phyloP scores from a whole-genome alignment of 768 basidiomycete genomes.

The Dioszegia aurantiaca region DNA sequence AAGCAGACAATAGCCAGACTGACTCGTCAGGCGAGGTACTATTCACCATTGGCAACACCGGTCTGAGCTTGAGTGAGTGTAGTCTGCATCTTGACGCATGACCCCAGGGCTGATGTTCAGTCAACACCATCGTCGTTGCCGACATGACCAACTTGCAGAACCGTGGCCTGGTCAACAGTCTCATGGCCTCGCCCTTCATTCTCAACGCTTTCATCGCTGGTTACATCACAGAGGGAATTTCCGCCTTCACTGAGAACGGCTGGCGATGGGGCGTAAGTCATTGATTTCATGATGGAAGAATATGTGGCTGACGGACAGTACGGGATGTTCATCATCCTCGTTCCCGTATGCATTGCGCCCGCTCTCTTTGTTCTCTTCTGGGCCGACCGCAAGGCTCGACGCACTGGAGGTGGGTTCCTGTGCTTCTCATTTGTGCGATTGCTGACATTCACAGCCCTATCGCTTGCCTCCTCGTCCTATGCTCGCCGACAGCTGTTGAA shows the following conservation, averaged over 20 bases:
- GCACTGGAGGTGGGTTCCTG: constrained; percentile 27
- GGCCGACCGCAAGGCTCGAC: constrained; percentile 39
- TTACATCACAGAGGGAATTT: constrained; percentile 35
- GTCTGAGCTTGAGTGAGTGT: constrained; percentile 39
- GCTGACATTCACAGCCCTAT: constrained; percentile 25
- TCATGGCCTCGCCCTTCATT: constrained; percentile 44
- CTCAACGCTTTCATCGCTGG: constrained; percentile 44
- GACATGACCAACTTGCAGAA: constrained; percentile 51
- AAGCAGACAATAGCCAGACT: not conserved
- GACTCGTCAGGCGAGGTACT: constrained; percentile 26
- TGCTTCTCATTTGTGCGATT: not conserved
- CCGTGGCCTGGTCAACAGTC: constrained; percentile 44
- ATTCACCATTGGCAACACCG: constrained; percentile 44
- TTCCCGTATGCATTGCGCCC: constrained; percentile 42
- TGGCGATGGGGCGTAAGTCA: constrained; percentile 52
- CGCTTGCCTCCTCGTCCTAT: constrained; percentile 37
- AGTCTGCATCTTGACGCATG: not conserved
- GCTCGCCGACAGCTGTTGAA: constrained; percentile 22
- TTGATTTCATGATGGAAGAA: constrained; percentile 16
- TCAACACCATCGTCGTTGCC: constrained; percentile 44
- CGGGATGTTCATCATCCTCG: constrained; percentile 49
- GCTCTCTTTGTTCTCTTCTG: constrained; percentile 44
- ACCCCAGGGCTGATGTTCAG: not conserved
- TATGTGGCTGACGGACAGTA: constrained; percentile 21
- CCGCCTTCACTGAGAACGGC: constrained; percentile 31